Percentiles rank a stretch among this genome's conserved stretches.
These are phyloP conservation scores for Inga leiocalycina DNA, from an alignment of 306 rosid genomes.

Conservation along the genomic window DNA sequence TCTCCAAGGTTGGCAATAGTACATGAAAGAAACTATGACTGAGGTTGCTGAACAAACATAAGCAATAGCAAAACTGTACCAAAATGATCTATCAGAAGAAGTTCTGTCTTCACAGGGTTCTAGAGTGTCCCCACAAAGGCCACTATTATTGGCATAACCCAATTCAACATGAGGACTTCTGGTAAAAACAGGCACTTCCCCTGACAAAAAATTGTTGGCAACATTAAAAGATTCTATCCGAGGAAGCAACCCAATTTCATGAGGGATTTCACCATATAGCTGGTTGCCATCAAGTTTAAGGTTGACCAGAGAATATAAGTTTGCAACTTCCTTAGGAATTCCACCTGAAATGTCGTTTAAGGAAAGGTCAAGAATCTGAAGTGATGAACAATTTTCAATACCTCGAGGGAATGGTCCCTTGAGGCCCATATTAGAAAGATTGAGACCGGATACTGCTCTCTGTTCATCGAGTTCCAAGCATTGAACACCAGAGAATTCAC, in stretches of 20 bases:
- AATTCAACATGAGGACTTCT: neutral
- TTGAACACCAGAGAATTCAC: constrained; percentile 26
- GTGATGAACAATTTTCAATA: constrained; percentile 5
- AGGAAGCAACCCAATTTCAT: constrained; percentile 32
- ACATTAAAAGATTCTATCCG: constrained; percentile 12
- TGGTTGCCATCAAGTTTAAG: constrained; percentile 38
- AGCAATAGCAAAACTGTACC: constrained; percentile 35
- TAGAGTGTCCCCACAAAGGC: constrained; percentile 38
- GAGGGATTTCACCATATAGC: constrained; percentile 39
- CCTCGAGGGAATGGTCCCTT: constrained; percentile 41
- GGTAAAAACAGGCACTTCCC: constrained; percentile 34
- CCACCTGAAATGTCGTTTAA: constrained; percentile 31
- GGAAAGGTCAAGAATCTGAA: constrained; percentile 30
- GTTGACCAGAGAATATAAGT: constrained; percentile 18
- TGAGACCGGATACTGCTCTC: neutral
- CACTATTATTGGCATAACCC: constrained; percentile 35
- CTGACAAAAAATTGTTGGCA: constrained; percentile 34
- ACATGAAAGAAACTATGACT: neutral
- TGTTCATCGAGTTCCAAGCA: constrained; percentile 26
- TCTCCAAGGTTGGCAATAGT: constrained; percentile 10
- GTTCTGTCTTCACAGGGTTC: constrained; percentile 23
- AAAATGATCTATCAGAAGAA: constrained; percentile 23
- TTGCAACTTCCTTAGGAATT: constrained; percentile 34
- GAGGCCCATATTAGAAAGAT: constrained; percentile 30
- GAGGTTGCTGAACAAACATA: constrained; percentile 28